Conservation (phyloP, 2,329 filamentous ascomycete genomes). For the Hypoxylon sp. region DNA sequence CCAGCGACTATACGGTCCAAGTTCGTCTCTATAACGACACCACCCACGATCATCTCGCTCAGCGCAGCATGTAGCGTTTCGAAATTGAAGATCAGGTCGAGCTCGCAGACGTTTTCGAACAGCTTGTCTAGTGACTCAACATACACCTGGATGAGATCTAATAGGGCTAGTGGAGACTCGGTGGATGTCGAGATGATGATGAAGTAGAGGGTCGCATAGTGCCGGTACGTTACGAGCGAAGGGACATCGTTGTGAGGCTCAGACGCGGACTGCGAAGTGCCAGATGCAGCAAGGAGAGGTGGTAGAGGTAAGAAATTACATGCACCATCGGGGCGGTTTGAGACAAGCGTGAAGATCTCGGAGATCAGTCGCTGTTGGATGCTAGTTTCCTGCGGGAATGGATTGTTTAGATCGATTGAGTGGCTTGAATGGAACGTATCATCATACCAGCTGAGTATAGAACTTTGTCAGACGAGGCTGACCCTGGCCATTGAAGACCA, state of each 20-base stretch:
- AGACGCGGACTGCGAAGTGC: conserved; percentile 74
- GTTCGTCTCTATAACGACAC: conserved; percentile 93
- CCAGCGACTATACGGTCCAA: conserved; percentile 89
- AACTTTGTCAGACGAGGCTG: conserved; percentile 98
- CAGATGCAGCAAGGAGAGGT: conserved; percentile 73
- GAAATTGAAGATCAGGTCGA: conserved; percentile 99
- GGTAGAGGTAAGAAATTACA: conserved; percentile 96
- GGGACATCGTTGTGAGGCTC: conserved; percentile 88
- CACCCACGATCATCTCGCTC: conserved; percentile 94
- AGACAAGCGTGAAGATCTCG: conserved; percentile 96
- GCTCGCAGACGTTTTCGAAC: conserved; percentile 98
- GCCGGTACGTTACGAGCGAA: conserved; percentile 95
- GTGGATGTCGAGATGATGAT: conserved; percentile 98
- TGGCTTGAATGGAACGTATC: conserved; percentile 4
- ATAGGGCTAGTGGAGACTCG: conserved; percentile 93
- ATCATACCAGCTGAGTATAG: conserved; percentile 90
- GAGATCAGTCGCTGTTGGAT: conserved; percentile 97
- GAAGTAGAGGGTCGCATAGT: conserved; percentile 98
- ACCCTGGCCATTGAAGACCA: conserved; percentile 98
- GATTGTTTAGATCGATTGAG: conserved; percentile 1
- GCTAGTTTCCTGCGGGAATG: conserved; percentile 82
- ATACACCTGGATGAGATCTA: conserved; percentile 98
- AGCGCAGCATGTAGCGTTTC: conserved; percentile 94
- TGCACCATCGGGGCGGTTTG: conserved; percentile 89
- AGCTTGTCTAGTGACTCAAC: conserved; percentile 94